Conservation (phyloP, 345 rosid genomes). For the Cardamine resedifolia region DNA sequence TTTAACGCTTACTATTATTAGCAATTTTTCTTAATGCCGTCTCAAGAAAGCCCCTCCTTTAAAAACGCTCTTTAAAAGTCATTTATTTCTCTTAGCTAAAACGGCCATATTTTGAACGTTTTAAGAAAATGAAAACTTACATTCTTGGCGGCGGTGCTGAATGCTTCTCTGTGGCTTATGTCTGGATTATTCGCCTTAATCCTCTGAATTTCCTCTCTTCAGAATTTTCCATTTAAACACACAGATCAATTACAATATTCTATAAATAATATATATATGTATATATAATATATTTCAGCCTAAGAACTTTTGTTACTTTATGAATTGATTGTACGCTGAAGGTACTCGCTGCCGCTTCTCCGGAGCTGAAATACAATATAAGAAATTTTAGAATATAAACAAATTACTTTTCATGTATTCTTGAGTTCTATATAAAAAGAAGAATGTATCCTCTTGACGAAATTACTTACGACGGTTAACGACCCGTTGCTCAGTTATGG, state of each 20-base stretch:
- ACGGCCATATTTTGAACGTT: background rate
- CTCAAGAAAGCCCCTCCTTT: background rate
- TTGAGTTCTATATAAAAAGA: background rate
- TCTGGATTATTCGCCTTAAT: constrained; percentile 96
- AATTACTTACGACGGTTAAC: constrained; percentile 73
- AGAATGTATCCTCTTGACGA: background rate
- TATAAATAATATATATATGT: background rate
- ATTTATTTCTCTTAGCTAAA: background rate
- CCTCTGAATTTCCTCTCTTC: constrained; percentile 98
- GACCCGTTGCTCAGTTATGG: constrained; percentile 47
- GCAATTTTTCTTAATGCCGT: background rate
- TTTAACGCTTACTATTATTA: background rate
- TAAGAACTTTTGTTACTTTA: constrained; percentile 50
- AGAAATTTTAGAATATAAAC: background rate
- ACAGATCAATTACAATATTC: background rate
- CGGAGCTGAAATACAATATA: constrained; percentile 61
- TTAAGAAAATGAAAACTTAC: constrained; percentile 44
- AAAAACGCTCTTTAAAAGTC: background rate
- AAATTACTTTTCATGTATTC: background rate
- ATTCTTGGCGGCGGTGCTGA: constrained; percentile 98
- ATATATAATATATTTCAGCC: background rate
- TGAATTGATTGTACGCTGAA: constrained; percentile 97
- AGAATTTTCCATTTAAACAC: constrained; percentile 1
- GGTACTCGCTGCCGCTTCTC: constrained; percentile 99
- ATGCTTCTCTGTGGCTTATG: constrained; percentile 96